phyloP scores from a whole-genome alignment of 768 basidiomycete genomes.

The Daedaleopsis sinensis region DNA sequence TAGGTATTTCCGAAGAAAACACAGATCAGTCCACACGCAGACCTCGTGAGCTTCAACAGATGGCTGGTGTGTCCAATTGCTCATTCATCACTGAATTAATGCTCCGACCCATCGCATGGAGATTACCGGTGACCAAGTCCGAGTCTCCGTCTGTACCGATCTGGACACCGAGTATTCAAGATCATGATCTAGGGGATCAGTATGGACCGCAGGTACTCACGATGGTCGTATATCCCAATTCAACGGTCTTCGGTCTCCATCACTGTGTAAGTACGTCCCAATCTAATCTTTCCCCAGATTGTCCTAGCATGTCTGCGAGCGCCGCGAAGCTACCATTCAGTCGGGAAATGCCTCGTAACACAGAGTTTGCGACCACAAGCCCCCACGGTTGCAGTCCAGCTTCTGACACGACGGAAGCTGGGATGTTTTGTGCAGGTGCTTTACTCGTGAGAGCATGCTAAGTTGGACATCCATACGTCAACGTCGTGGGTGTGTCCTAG shows the following conservation, averaged over 20 bases:
- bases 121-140: neutral
- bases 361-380: neutral
- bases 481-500: neutral
- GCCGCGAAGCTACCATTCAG: constrained; percentile 1
- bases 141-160: neutral
- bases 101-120: neutral
- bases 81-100: neutral
- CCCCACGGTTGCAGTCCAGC: neutral
- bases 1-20: neutral
- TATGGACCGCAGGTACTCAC: neutral
- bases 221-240: no score
- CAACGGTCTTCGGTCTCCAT: neutral
- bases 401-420: neutral
- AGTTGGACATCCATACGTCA: neutral
- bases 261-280: neutral
- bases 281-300: neutral
- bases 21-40: neutral
- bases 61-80: neutral
- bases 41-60: neutral
- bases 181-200: neutral
- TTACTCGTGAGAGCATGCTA: neutral
- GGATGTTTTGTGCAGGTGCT: neutral
- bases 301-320: neutral
- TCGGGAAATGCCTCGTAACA: neutral
- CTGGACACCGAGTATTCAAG: neutral